These are phyloP conservation scores for Alternaria angustiovoidea DNA, from an alignment of 2,329 filamentous ascomycete genomes.

Conservation along the genomic window DNA sequence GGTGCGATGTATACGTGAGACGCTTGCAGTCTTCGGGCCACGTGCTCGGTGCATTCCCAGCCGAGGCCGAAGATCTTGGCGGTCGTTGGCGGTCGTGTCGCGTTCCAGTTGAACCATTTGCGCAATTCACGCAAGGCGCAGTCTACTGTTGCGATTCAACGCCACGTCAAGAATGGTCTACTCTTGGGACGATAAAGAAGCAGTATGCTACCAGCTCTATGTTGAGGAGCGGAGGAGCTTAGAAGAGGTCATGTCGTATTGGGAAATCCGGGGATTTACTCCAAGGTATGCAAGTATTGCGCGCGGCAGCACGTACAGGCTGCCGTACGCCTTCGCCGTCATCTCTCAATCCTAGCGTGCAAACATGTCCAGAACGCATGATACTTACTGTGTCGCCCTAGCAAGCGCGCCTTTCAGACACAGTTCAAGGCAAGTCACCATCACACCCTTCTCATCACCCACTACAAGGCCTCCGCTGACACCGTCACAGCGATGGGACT, in stretches of 20 bases:
- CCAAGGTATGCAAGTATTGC: slow-evolving; percentile 66
- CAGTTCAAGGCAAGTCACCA: slow-evolving; percentile 66
- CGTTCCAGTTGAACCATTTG: slow-evolving; percentile 18
- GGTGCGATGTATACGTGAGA: slow-evolving; percentile 16
- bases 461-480: slow-evolving; percentile 14
- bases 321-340: slow-evolving; percentile 31
- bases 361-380: neutral
- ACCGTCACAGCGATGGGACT: slow-evolving; percentile 69
- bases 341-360: neutral
- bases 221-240: slow-evolving; percentile 77
- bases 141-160: neutral
- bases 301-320: slow-evolving; percentile 26
- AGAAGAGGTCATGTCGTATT: slow-evolving; percentile 77
- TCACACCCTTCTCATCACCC: neutral
- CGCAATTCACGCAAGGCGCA: slow-evolving; percentile 19
- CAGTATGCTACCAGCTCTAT: slow-evolving; percentile 74
- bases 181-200: slow-evolving; percentile 72
- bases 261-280: slow-evolving; percentile 68
- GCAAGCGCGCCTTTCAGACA: slow-evolving; percentile 78
- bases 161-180: slow-evolving; percentile 52
- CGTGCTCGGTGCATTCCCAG: slow-evolving; percentile 23
- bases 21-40: slow-evolving; percentile 16
- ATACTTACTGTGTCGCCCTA: slow-evolving; percentile 45
- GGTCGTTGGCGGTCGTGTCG: slow-evolving; percentile 19
- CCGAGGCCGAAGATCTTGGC: slow-evolving; percentile 30